A percentile compares a stretch with the other conserved stretches of the same genome.
phyloP scores from a whole-genome alignment of 2,329 filamentous ascomycete species.

The Microsporum audouinii region DNA sequence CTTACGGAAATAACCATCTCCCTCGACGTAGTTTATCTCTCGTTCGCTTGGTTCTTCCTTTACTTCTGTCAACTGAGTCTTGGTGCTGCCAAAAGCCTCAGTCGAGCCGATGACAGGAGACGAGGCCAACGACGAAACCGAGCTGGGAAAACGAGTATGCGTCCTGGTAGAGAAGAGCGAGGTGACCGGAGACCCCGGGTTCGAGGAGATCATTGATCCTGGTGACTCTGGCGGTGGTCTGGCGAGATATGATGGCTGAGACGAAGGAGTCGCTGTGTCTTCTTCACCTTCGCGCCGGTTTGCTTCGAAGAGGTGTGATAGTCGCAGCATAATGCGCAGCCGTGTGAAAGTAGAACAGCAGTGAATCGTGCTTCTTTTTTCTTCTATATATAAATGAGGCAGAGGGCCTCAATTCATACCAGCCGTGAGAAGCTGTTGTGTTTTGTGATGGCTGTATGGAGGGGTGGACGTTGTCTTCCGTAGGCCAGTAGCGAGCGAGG shows the following conservation, averaged over 20 bases:
- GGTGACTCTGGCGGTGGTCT: conserved; percentile 23
- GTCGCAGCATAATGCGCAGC: conserved; percentile 23
- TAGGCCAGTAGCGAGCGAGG: background rate
- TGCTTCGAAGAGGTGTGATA: conserved; percentile 26
- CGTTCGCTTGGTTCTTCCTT: conserved; percentile 66
- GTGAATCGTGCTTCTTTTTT: background rate
- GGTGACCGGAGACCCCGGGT: conserved; percentile 29
- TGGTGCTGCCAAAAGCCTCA: conserved; percentile 43
- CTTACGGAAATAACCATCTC: conserved; percentile 64
- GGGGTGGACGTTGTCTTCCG: background rate
- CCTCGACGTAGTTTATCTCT: conserved; percentile 43
- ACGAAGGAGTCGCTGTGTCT: conserved; percentile 16
- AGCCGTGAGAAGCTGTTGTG: background rate
- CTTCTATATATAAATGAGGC: background rate
- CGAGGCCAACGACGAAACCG: conserved; percentile 60
- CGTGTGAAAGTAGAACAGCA: background rate
- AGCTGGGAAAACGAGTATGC: conserved; percentile 46
- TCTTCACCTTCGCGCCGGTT: conserved; percentile 22
- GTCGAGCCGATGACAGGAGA: conserved; percentile 44
- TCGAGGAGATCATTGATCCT: conserved; percentile 25
- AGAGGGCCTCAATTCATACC: background rate
- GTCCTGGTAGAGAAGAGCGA: conserved; percentile 32
- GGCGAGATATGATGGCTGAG: background rate
- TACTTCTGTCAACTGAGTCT: conserved; percentile 65
- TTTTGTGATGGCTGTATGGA: background rate